Conservation (phyloP, 208 protist species). For the Leishmania mexicana region DNA sequence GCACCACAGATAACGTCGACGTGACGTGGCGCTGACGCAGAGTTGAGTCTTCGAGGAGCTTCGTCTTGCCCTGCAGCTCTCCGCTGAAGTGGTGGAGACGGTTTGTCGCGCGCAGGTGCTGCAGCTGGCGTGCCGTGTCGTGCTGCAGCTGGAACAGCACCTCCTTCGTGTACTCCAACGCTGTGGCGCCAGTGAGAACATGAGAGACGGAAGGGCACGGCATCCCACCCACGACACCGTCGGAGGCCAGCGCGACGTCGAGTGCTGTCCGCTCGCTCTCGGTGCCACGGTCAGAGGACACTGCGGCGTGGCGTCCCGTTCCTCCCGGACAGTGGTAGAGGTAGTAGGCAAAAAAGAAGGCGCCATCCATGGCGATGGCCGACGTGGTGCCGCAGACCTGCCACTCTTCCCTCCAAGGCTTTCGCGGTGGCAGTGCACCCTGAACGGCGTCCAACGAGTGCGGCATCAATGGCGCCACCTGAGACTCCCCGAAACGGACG, state of each 20-base stretch:
- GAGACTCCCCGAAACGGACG: neutral
- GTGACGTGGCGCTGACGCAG: conserved; percentile 51
- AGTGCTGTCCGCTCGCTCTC: neutral
- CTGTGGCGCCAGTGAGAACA: conserved; percentile 12
- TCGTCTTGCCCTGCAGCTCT: conserved; percentile 20
- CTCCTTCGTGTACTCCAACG: conserved; percentile 54
- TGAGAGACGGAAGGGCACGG: neutral
- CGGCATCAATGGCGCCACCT: neutral
- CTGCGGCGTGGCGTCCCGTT: neutral
- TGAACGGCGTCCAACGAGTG: neutral
- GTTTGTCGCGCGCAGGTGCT: conserved; percentile 44
- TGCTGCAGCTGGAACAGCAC: conserved; percentile 64
- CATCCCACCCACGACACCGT: neutral
- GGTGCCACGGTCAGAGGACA: neutral
- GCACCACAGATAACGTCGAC: conserved; percentile 64
- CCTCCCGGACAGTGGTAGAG: conserved; percentile 20
- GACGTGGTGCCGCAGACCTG: conserved; percentile 59
- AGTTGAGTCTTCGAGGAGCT: conserved; percentile 26
- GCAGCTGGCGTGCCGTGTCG: conserved; percentile 75
- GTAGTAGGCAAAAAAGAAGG: conserved; percentile 64
- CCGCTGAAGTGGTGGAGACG: conserved; percentile 61
- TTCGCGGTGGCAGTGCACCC: neutral
- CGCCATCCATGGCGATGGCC: conserved; percentile 56
- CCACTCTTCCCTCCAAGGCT: neutral
- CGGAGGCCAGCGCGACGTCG: neutral